Evolutionary conservation across 2,329 filamentous ascomycete genomes (phyloP), one percentile per base, ranked within the genome.

Genomic region (Pseudophaeomoniella oleicola): DNA sequence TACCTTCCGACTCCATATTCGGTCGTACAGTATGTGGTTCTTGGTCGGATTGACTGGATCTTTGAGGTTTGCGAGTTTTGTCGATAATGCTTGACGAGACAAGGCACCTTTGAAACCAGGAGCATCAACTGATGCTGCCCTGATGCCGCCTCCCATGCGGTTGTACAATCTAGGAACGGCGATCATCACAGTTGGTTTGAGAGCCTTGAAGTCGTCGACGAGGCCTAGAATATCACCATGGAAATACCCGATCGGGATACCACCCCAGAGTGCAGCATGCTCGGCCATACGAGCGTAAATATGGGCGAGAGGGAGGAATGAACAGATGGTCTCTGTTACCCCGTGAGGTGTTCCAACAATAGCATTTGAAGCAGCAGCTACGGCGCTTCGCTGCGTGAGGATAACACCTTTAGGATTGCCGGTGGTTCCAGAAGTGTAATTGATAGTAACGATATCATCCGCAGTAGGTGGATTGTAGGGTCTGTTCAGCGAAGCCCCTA

Each of bases 101-200:
- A 98, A 62, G 1, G 81, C 69, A 19, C 90, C 90, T 55, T 76
- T 81, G 52, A 94, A 58, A 16, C 88, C 90, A 1, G 79, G 67
- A 2, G 81, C 77, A 46, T 94, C 73, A 16, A 94, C 54, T 0
- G 87, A 94, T 16, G 78, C 73, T 2, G 78, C 71, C 48, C 81
- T 81, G 49, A 98, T 81, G 18, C 79, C 86, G 39, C 76, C 75
- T 46, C 81, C 84, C 57, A 96, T 93, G 36, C 85, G 77, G 59
- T 93, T 94, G 67, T 77, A 96, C 9, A 98, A 70, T 43, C 90
- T 77, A 0, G 90, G 90, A 2, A 98, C 90, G 12, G 85, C 93
- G 48, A 81, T 76, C 57, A 98, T 85, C 9, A 71, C 71, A 10
- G 81, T 90, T 0, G 90, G 90, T 40, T 77, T 75, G 39, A 98